Base-by-base conservation (phyloP, 192 early-diverging fungal species). In the Obelidium mucronatum region DNA sequence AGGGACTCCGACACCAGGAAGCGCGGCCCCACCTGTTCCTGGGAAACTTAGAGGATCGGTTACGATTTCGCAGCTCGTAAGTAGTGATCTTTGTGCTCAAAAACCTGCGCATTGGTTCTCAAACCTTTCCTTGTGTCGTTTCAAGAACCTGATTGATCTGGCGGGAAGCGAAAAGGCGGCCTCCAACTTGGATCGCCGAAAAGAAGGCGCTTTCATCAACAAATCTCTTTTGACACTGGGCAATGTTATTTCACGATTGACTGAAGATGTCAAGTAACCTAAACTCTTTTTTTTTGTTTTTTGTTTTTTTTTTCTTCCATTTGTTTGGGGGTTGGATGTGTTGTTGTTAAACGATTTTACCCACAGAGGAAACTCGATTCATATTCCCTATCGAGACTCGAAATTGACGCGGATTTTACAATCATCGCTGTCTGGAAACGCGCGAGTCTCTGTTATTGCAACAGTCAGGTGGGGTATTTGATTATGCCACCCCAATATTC, bases 131-230 rank as follows among this genome's bases (percentile, higher is more conserved):
- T n/a, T 33, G 2, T 68, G 53, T 3, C 42, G 66, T 51, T 78
- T 24, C 26, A 34, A 82, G 78, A 97, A 95, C 68, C 86, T 97
- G 71, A 97, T 97, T 60, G 96, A 97, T 80, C 78, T 97, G 79
- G 95, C 95, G 24, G 96, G 96, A 40, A 92, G 92, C 11, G 96
- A 97, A 83, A 95, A 95, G 69, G 96, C 94, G 1, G 82, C 94
- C 0, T 86, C 87, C 28, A 90, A 94, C 56, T 81, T 87, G 1
- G 94, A 96, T 64, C 83, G 95, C 15, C 84, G 95, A 30, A 95
- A 94, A 78, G 97, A 99, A 68, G 97, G 96, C n/a, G 92, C 94
- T 6, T 96, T 89, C 70, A 99, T 99, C 75, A 99, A 99, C 85
- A 94, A 94, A 69, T 90, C 90, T 15, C 82, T 99, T 31, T 80